phyloP scores from a whole-genome alignment of 2,329 filamentous ascomycete species.

The Helotiales sp. region DNA sequence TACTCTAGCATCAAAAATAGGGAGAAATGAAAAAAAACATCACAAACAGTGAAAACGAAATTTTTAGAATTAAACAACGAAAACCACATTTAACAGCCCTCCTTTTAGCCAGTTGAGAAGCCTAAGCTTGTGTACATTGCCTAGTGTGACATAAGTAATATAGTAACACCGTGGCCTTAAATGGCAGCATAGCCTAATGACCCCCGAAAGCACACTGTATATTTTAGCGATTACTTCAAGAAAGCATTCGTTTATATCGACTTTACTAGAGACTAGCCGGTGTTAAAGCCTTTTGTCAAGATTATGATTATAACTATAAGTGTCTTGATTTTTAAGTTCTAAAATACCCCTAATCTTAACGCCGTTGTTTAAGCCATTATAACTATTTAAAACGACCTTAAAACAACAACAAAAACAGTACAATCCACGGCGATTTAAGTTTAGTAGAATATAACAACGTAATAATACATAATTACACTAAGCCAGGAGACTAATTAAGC shows the following conservation, averaged over 20 bases:
- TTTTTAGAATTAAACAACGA: constrained; percentile 12
- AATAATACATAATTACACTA: constrained; percentile 2
- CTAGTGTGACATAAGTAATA: no score
- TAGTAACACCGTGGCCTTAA: constrained; percentile 4
- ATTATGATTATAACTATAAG: constrained; percentile 18
- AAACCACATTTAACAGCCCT: constrained; percentile 12
- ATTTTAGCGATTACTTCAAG: constrained; percentile 17
- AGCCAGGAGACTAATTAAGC: constrained; percentile 17
- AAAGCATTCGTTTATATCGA: constrained; percentile 19
- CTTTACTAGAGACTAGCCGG: constrained; percentile 11
- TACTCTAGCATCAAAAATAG: no score
- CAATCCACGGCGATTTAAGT: constrained; percentile 10
- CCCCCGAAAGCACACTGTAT: constrained; percentile 11
- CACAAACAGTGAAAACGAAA: constrained; percentile 17
- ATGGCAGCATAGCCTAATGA: constrained; percentile 14
- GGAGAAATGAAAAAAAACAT: no score
- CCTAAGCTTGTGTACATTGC: constrained; percentile 13
- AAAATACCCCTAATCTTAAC: constrained; percentile 7
- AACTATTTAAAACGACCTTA: constrained; percentile 14
- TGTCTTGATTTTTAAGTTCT: constrained; percentile 18
- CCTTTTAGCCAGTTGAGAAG: constrained; percentile 11
- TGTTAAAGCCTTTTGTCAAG: constrained; percentile 9
- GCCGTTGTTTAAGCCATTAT: constrained; percentile 11
- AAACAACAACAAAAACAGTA: constrained; percentile 6
- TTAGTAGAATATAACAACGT: constrained; percentile 12